Conservation (phyloP, 495 filamentous ascomycete species). For the Platismatia glauca region DNA sequence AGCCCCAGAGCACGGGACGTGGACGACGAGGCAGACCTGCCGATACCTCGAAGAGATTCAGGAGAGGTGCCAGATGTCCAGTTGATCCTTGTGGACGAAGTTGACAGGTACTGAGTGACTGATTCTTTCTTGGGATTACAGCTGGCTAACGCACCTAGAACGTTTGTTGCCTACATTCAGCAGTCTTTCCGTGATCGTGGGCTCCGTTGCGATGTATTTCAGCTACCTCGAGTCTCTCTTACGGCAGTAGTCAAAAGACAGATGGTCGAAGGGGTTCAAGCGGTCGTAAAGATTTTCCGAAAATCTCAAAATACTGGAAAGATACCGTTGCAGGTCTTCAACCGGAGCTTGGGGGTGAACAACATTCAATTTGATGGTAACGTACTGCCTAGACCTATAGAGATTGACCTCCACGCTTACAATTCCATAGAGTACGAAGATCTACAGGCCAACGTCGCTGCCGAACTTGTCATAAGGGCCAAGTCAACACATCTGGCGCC, state of each 20-base stretch:
- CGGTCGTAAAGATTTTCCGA: conserved; percentile 65
- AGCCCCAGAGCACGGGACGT: conserved; percentile 49
- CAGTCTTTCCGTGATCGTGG: conserved; percentile 59
- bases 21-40: conserved; percentile 53
- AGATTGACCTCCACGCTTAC: conserved; percentile 15
- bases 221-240: conserved; percentile 69
- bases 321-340: conserved; percentile 76
- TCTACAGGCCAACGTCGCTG: conserved; percentile 65
- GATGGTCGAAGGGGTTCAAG: conserved; percentile 80
- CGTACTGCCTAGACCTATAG: conserved; percentile 14
- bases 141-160: conserved; percentile 34
- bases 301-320: conserved; percentile 57
- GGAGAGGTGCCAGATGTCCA: conserved; percentile 86
- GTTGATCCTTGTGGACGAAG: conserved; percentile 68
- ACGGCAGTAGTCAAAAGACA: conserved; percentile 72
- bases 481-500: conserved; percentile 50
- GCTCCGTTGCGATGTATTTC: conserved; percentile 66
- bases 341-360: conserved; percentile 58
- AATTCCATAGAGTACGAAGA: conserved; percentile 58
- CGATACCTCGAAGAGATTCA: conserved; percentile 63
- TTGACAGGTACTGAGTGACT: conserved; percentile 54
- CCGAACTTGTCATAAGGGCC: conserved; percentile 68
- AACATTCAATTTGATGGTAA: conserved; percentile 69
- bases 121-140: not conserved
- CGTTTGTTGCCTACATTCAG: conserved; percentile 77